Evolutionary conservation across 805 yeast genomes (phyloP).

Genomic region (Lipomyces spencermartinsiae): DNA sequence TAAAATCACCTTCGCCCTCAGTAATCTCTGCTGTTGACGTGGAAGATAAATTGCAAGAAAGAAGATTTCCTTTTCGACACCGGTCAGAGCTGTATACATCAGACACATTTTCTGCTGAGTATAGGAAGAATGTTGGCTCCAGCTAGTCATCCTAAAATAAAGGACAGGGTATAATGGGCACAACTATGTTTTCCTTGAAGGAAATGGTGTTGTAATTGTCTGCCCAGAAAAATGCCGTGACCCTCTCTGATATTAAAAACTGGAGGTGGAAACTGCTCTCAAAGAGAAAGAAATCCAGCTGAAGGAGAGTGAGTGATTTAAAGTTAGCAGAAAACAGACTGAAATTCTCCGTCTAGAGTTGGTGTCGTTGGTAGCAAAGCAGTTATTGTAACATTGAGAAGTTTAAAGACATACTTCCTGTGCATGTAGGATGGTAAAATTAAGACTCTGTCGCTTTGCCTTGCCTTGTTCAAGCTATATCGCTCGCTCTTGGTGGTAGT

Average conservation of each 20-base stretch:
- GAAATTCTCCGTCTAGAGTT: slow-evolving; percentile 1
- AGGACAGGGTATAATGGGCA: not conserved
- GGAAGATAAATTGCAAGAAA: not conserved
- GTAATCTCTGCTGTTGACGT: too few relatives aligned
- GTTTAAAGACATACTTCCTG: not conserved
- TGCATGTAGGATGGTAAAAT: not conserved
- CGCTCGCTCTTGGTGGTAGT: slow-evolving; percentile 1
- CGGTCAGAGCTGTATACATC: not conserved
- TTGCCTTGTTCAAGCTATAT: not conserved
- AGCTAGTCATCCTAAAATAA: not conserved
- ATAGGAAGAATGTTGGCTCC: not conserved
- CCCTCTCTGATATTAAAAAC: too few relatives aligned
- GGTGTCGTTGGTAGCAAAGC: not conserved
- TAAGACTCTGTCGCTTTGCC: not conserved
- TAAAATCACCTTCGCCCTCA: not conserved
- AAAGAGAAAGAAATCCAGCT: not conserved
- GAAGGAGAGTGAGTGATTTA: not conserved
- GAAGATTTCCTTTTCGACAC: not conserved
- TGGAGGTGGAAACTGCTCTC: not conserved
- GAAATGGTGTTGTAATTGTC: too few relatives aligned
- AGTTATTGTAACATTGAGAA: not conserved
- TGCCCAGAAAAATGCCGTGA: too few relatives aligned
- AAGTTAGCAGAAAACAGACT: not conserved
- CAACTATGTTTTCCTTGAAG: not conserved
- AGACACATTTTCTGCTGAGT: not conserved